Percentiles rank a stretch among this genome's conserved stretches.
phyloP scores from a whole-genome alignment of 495 filamentous ascomycete species.

The Aspergillus kassunensis region DNA sequence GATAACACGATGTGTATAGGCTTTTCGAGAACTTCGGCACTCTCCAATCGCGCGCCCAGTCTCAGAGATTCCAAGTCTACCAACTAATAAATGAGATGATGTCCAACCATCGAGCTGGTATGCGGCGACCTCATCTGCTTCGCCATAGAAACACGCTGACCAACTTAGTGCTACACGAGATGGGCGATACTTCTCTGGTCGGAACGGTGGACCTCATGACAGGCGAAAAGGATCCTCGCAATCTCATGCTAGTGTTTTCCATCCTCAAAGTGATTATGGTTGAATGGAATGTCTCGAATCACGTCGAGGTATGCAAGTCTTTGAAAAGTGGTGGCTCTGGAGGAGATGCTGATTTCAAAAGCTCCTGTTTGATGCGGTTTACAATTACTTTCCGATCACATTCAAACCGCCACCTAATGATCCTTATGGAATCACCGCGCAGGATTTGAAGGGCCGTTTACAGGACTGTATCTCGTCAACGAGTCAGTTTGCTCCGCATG shows the following conservation, averaged over 20 bases:
- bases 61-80: constrained; percentile 59
- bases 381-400: constrained; percentile 77
- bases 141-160: constrained; percentile 12
- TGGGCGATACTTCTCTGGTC: constrained; percentile 57
- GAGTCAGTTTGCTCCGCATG: constrained; percentile 61
- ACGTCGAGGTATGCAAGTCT: constrained; percentile 52
- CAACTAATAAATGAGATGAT: constrained; percentile 63
- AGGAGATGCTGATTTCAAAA: constrained; percentile 31
- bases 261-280: constrained; percentile 66
- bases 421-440: constrained; percentile 69
- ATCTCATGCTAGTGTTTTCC: constrained; percentile 76
- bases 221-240: constrained; percentile 73
- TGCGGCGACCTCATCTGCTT: constrained; percentile 17
- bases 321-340: background rate
- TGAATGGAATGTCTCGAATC: constrained; percentile 64
- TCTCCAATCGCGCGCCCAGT: constrained; percentile 59
- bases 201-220: constrained; percentile 65
- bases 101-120: constrained; percentile 58
- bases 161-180: constrained; percentile 44
- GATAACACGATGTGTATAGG: constrained; percentile 23
- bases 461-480: constrained; percentile 68
- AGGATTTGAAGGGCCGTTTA: constrained; percentile 67
- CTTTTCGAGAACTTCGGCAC: constrained; percentile 51
- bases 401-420: constrained; percentile 73
- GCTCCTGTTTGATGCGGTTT: constrained; percentile 67